phyloP scores from a whole-genome alignment of 2,329 filamentous ascomycete genomes.

The Curvularia eragrostidis region DNA sequence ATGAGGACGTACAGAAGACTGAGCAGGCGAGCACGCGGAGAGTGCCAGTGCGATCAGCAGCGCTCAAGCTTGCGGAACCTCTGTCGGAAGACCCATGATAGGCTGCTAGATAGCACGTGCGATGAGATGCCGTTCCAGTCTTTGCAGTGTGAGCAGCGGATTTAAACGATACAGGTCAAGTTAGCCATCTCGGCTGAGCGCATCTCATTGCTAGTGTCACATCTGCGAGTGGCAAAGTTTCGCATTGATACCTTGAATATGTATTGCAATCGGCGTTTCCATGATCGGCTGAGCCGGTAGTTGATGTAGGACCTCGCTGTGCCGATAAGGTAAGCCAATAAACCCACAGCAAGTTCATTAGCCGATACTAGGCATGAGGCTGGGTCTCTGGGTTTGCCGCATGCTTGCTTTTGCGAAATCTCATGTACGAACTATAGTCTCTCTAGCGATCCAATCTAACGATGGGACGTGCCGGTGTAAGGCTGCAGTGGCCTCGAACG shows the following conservation, averaged over 20 bases:
- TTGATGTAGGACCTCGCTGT: constrained; percentile 1
- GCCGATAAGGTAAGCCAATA: constrained; percentile 11
- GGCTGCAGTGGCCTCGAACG: neutral
- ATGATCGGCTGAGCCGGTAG: constrained; percentile 17
- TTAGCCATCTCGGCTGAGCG: constrained; percentile 18
- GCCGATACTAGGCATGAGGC: neutral
- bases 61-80: neutral
- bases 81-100: neutral
- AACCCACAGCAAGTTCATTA: neutral
- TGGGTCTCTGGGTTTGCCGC: neutral
- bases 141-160: neutral
- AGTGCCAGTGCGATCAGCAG: too few species aligned
- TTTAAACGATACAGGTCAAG: constrained; percentile 19
- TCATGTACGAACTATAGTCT: neutral
- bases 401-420: neutral
- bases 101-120: neutral
- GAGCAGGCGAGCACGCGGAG: too few species aligned
- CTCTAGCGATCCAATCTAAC: constrained; percentile 2
- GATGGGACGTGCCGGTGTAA: constrained; percentile 1
- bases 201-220: neutral
- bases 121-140: too few species aligned
- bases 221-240: constrained; percentile 18
- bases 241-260: constrained; percentile 32
- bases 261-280: constrained; percentile 17
- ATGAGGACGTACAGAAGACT: too few species aligned